Conservation (phyloP, 257 asterid genomes). For the Handroanthus guayacan region DNA sequence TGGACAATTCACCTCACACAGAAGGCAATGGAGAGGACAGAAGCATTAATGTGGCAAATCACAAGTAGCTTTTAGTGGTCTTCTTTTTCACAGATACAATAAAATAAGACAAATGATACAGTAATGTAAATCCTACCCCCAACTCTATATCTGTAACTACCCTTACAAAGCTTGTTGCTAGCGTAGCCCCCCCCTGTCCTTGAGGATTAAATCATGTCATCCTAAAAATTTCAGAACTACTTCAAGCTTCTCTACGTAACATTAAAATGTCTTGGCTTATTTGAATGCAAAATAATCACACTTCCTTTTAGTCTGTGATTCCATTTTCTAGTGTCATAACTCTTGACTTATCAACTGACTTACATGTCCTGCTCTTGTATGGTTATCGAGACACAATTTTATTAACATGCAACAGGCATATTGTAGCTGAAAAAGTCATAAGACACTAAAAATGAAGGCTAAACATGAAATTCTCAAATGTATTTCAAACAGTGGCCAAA, state of each 20-base stretch:
- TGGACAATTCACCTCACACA: not conserved
- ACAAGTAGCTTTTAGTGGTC: not conserved
- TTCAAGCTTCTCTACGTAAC: not conserved
- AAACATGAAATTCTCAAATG: not conserved
- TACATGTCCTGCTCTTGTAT: not conserved
- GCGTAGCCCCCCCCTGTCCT: not conserved
- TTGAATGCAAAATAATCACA: not conserved
- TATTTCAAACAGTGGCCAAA: slow-evolving; percentile 6
- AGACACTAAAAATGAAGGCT: not conserved
- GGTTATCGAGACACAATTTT: not conserved
- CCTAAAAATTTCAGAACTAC: not conserved
- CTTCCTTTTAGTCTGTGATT: not conserved
- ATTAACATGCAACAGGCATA: not conserved
- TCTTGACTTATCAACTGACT: not conserved
- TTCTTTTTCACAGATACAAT: not conserved
- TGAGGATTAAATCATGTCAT: not conserved
- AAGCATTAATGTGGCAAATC: not conserved
- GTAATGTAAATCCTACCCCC: not conserved
- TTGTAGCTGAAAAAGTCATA: not conserved
- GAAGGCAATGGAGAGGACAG: not conserved
- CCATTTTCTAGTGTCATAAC: not conserved
- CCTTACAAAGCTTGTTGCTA: not conserved
- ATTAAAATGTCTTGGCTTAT: not conserved
- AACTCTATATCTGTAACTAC: not conserved
- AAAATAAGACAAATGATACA: slow-evolving; percentile 1